phyloP scores from a whole-genome alignment of 306 rosid species.

The Lathyrus aphaca region DNA sequence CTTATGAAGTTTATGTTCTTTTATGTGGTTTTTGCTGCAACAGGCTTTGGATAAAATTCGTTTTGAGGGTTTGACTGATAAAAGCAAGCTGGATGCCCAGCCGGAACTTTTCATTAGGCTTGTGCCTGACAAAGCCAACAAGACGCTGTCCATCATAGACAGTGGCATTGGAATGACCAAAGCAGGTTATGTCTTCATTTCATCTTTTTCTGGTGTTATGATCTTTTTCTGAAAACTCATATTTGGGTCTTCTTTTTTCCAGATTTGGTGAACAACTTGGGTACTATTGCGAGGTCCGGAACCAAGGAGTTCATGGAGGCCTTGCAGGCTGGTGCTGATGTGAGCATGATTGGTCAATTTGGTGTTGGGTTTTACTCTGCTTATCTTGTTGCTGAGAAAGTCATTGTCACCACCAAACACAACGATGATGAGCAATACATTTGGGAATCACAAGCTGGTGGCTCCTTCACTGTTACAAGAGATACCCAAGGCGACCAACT shows the following conservation, averaged over 20 bases:
- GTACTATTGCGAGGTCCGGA: too few relatives aligned
- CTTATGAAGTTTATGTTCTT: too few relatives aligned
- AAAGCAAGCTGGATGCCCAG: not conserved
- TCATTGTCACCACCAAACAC: not conserved
- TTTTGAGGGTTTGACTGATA: not conserved
- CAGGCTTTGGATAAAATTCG: not conserved
- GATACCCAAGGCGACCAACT: not conserved
- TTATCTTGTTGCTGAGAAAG: not conserved
- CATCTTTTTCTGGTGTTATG: too few relatives aligned
- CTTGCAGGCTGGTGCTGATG: too few relatives aligned
- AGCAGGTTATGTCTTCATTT: not conserved
- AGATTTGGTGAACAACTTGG: not conserved
- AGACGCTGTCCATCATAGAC: not conserved
- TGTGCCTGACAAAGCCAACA: not conserved
- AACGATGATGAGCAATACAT: not conserved
- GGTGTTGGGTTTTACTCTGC: too few relatives aligned
- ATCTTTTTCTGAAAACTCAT: too few relatives aligned
- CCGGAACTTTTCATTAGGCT: not conserved
- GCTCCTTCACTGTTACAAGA: not conserved
- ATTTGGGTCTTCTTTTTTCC: not conserved
- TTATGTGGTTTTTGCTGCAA: not conserved
- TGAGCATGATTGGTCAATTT: too few relatives aligned
- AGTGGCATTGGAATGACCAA: not conserved
- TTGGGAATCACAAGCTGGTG: not conserved
- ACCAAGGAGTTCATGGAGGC: too few relatives aligned